A percentile compares a stretch with the other conserved stretches of the same genome.
Evolutionary conservation across 139 green algal species (phyloP).

Genomic region (Mychonastes homosphaera): DNA sequence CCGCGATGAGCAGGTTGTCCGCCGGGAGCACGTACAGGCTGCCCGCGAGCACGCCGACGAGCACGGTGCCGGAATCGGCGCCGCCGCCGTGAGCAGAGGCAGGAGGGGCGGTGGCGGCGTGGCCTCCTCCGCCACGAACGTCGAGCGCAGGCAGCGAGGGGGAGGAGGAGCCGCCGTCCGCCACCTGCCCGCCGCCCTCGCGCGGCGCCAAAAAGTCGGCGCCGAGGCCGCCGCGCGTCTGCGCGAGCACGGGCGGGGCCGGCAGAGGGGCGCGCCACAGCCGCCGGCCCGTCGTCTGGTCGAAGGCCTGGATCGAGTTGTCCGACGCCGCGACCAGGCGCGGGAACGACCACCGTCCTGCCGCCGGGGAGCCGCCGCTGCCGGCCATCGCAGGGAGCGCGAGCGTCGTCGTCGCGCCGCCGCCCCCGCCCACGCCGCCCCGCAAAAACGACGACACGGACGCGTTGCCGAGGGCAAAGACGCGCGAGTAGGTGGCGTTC

Average conservation of each 20-base stretch:
- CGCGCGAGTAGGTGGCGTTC: slow-evolving; percentile 49
- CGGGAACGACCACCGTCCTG: neutral
- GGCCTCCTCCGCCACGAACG: too few relatives aligned
- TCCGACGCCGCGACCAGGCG: slow-evolving; percentile 29
- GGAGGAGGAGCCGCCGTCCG: too few relatives aligned
- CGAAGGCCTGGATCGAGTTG: slow-evolving; percentile 42
- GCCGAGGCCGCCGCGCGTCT: slow-evolving; percentile 10
- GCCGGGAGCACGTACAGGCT: slow-evolving; percentile 51
- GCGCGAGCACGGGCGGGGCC: slow-evolving; percentile 50
- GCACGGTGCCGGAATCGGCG: slow-evolving; percentile 23
- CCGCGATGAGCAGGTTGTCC: slow-evolving; percentile 32
- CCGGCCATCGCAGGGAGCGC: neutral
- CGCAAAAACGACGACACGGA: neutral
- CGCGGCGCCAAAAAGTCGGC: slow-evolving; percentile 28
- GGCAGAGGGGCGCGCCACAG: slow-evolving; percentile 55
- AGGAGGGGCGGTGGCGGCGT: too few relatives aligned
- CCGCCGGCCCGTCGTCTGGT: slow-evolving; percentile 32
- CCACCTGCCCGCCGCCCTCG: neutral
- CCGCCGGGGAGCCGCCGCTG: slow-evolving; percentile 4
- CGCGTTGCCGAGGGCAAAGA: slow-evolving; percentile 14
- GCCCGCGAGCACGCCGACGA: slow-evolving; percentile 35
- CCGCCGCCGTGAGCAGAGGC: too few relatives aligned
- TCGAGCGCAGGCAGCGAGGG: too few relatives aligned
- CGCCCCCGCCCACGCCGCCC: neutral
- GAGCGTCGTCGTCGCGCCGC: neutral